These are phyloP conservation scores for Sphagnum fallax DNA, from an alignment of 228 moss, liverwort and hornwort genomes.

Conservation along the genomic window DNA sequence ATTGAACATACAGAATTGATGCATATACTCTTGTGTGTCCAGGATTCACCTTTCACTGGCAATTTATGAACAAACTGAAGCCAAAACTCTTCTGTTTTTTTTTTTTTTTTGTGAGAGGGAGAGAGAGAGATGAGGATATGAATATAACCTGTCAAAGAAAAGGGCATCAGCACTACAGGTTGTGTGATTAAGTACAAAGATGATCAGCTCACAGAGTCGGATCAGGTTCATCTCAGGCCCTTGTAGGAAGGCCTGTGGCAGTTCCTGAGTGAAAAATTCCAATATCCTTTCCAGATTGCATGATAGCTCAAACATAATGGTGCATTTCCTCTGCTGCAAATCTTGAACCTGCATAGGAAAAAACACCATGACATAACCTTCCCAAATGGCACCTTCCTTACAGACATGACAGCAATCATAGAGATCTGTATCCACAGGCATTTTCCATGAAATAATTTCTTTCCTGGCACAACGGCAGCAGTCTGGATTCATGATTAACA, in stretches of 20 bases:
- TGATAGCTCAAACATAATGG: conserved; percentile 94
- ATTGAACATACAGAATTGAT: background rate
- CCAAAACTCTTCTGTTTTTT: too few species aligned
- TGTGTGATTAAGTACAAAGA: conserved; percentile 91
- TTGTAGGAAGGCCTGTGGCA: conserved; percentile 73
- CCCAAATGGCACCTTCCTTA: background rate
- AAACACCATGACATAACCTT: background rate
- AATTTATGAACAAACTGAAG: too few species aligned
- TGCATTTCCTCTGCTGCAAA: conserved; percentile 86
- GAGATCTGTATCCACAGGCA: too few species aligned
- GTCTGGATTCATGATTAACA: too few species aligned
- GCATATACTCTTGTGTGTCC: background rate
- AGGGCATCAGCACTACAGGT: conserved; percentile 83
- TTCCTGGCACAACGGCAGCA: too few species aligned
- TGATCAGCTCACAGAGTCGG: conserved; percentile 85
- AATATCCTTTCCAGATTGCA: conserved; percentile 96
- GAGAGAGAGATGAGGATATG: conserved; percentile 5
- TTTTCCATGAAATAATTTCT: too few species aligned
- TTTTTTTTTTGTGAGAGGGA: background rate
- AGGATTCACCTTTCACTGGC: too few species aligned
- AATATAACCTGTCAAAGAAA: conserved; percentile 70
- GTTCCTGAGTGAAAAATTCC: conserved; percentile 93
- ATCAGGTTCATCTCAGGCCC: conserved; percentile 95
- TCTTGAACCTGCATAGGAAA: conserved; percentile 57
- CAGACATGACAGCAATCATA: too few species aligned